These are phyloP conservation scores for Takakia lepidozioides DNA, from an alignment of 225 moss, liverwort and hornwort genomes.

Conservation along the genomic window DNA sequence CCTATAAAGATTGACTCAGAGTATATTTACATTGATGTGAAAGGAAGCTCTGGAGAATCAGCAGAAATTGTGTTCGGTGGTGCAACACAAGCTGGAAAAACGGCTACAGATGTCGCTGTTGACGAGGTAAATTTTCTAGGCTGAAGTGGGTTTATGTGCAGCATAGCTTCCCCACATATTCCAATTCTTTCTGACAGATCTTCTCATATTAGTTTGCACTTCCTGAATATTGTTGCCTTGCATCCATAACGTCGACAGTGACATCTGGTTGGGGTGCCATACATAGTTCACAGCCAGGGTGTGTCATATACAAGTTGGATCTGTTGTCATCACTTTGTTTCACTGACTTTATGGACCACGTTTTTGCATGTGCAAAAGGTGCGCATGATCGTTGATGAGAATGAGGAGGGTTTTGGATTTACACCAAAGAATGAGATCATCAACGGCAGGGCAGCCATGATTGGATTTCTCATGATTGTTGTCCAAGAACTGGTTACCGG, in stretches of 20 bases:
- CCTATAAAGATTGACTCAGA: slow-evolving; percentile 76
- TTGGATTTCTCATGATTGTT: slow-evolving; percentile 67
- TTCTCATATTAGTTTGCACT: too few relatives aligned
- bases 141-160: too few relatives aligned
- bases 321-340: too few relatives aligned
- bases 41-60: slow-evolving; percentile 37
- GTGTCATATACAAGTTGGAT: too few relatives aligned
- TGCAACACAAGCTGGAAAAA: slow-evolving; percentile 67
- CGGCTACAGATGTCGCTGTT: slow-evolving; percentile 73
- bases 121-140: too few relatives aligned
- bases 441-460: slow-evolving; percentile 82
- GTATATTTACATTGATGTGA: slow-evolving; percentile 62
- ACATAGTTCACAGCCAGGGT: too few relatives aligned
- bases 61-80: slow-evolving; percentile 97
- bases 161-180: too few relatives aligned
- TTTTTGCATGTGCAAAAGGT: too few relatives aligned
- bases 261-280: too few relatives aligned
- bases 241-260: too few relatives aligned
- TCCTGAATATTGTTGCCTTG: background rate
- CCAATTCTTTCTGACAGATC: too few relatives aligned
- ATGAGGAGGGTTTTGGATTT: slow-evolving; percentile 68
- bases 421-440: slow-evolving; percentile 80
- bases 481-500: slow-evolving; percentile 79
- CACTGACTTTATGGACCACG: too few relatives aligned
- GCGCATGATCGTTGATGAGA: slow-evolving; percentile 75